Percentiles rank a stretch among this genome's conserved stretches.
Evolutionary conservation across 2,329 filamentous ascomycete species (phyloP).

Genomic region (Arthroderma sp.): DNA sequence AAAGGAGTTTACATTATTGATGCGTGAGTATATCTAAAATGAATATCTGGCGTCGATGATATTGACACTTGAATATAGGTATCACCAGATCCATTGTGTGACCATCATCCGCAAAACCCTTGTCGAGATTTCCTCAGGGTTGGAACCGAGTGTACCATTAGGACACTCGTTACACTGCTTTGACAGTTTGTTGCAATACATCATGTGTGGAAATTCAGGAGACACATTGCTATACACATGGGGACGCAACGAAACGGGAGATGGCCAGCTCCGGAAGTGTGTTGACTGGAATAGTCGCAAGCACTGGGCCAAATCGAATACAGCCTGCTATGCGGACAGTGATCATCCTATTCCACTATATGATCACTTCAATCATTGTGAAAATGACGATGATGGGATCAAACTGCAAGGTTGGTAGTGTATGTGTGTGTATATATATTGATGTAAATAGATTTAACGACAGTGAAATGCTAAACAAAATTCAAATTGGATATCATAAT

Average conservation of each 20-base stretch:
- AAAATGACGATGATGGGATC: too few species aligned
- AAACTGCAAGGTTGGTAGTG: too few species aligned
- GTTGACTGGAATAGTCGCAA: constrained; percentile 6
- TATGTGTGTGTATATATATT: too few species aligned
- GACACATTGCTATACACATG: constrained; percentile 3
- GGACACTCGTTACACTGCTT: constrained; percentile 8
- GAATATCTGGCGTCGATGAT: too few species aligned
- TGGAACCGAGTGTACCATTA: neutral
- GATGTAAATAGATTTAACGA: too few species aligned
- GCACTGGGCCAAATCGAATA: neutral
- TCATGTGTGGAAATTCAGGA: constrained; percentile 7
- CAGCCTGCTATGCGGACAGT: neutral
- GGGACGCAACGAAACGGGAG: constrained; percentile 5
- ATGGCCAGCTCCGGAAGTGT: constrained; percentile 8
- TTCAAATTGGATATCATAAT: neutral
- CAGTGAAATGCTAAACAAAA: too few species aligned
- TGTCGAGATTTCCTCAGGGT: neutral
- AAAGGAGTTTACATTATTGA: constrained; percentile 11
- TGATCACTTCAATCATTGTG: too few species aligned
- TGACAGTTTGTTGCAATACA: constrained; percentile 7
- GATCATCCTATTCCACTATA: too few species aligned
- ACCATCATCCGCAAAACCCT: constrained; percentile 3
- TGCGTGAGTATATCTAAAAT: neutral
- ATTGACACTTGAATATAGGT: neutral
- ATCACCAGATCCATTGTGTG: neutral